A percentile compares a stretch with the other conserved stretches of the same genome.
These are phyloP conservation scores for Dryadomyces quercus-mongolicae DNA, from an alignment of 2,329 filamentous ascomycete genomes.

Conservation along the genomic window DNA sequence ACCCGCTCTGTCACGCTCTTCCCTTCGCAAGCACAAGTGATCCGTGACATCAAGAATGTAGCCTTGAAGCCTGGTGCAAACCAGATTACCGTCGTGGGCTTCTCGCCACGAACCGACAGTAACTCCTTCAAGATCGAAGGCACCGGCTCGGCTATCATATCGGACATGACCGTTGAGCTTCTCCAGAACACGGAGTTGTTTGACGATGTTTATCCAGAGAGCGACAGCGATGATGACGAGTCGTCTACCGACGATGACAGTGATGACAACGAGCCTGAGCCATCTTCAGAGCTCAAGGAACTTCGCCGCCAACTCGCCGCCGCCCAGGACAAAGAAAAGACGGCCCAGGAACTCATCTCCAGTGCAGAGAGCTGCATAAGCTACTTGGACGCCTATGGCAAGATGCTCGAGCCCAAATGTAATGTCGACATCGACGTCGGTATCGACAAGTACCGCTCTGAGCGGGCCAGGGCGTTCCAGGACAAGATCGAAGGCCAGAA, in stretches of 20 bases:
- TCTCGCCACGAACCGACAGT: constrained; percentile 40
- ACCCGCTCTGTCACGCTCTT: constrained; percentile 54
- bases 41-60: constrained; percentile 46
- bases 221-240: constrained; percentile 18
- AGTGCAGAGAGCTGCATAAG: constrained; percentile 26
- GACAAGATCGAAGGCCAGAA: constrained; percentile 25
- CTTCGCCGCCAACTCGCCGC: constrained; percentile 19
- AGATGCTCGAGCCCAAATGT: constrained; percentile 22
- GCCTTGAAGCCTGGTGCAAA: constrained; percentile 40
- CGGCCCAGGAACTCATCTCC: constrained; percentile 18
- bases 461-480: constrained; percentile 28
- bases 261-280: constrained; percentile 11
- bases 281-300: constrained; percentile 16
- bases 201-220: constrained; percentile 38
- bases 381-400: constrained; percentile 28
- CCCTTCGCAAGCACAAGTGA: constrained; percentile 46
- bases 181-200: constrained; percentile 43
- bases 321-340: constrained; percentile 18
- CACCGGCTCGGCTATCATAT: constrained; percentile 43
- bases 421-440: constrained; percentile 22
- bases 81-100: constrained; percentile 41
- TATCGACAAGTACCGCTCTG: constrained; percentile 27
- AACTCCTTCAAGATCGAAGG: constrained; percentile 49
- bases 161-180: constrained; percentile 49
- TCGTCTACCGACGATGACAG: constrained; percentile 18